A percentile compares a stretch with the other conserved stretches of the same genome.
These are phyloP conservation scores for Physcia stellaris DNA, from an alignment of 495 filamentous ascomycete species.

Conservation along the genomic window DNA sequence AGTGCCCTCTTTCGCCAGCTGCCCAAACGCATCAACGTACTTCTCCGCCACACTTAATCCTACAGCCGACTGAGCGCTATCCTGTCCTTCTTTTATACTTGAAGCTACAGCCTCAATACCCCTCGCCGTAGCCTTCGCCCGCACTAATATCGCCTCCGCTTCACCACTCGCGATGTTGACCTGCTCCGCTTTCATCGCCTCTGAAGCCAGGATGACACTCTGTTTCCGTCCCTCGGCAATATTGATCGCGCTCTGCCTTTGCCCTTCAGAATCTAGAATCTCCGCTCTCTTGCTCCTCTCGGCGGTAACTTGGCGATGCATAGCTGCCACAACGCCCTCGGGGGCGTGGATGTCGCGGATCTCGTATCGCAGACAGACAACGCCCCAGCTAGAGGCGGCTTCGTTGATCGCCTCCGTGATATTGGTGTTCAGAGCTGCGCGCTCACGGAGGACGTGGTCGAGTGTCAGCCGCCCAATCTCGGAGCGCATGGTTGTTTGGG, in stretches of 20 bases:
- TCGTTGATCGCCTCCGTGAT: constrained; percentile 98
- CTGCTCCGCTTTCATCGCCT: constrained; percentile 78
- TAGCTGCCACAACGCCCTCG: constrained; percentile 80
- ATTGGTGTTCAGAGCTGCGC: constrained; percentile 86
- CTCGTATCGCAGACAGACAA: constrained; percentile 91
- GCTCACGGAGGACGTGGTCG: constrained; percentile 95
- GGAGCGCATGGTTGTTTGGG: constrained; percentile 96
- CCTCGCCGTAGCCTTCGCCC: constrained; percentile 69
- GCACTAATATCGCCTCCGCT: constrained; percentile 79
- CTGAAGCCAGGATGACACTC: constrained; percentile 85
- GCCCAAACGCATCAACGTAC: constrained; percentile 90
- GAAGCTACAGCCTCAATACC: constrained; percentile 78
- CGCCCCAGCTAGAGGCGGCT: constrained; percentile 90
- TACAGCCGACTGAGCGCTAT: constrained; percentile 66
- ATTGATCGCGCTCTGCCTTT: constrained; percentile 93
- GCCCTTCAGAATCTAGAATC: constrained; percentile 91
- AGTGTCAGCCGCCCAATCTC: constrained; percentile 94
- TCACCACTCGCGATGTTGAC: constrained; percentile 88
- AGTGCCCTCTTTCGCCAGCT: constrained; percentile 85
- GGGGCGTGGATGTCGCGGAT: constrained; percentile 97
- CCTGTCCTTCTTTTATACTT: constrained; percentile 54
- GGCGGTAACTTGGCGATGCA: constrained; percentile 96
- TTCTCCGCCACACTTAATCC: constrained; percentile 87
- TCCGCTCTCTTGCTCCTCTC: constrained; percentile 94
- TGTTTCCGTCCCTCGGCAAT: constrained; percentile 96